Conservation (phyloP, 108 stramenopile species). For the Stephanodiscus triporus region DNA sequence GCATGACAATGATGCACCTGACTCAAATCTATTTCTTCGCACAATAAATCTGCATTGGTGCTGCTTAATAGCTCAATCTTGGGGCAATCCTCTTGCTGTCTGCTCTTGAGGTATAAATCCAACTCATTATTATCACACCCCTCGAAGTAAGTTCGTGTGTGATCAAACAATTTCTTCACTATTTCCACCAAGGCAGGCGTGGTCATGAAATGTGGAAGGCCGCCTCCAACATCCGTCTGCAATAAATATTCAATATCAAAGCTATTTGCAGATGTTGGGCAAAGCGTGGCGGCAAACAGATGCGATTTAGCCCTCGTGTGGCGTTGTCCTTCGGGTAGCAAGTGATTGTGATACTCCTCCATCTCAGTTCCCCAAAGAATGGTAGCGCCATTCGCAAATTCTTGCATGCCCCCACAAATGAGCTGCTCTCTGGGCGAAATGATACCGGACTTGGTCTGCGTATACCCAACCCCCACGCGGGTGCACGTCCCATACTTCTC, state of each 20-base stretch:
- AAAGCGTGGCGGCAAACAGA: slow-evolving; percentile 48
- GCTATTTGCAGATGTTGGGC: slow-evolving; percentile 32
- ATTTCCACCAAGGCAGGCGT: slow-evolving; percentile 43
- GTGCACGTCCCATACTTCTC: slow-evolving; percentile 47
- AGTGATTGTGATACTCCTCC: slow-evolving; percentile 54
- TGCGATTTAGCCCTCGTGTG: slow-evolving; percentile 52
- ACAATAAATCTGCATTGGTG: neutral
- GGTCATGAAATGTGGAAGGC: slow-evolving; percentile 47
- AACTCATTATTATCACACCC: slow-evolving; percentile 42
- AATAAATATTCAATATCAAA: slow-evolving; percentile 55
- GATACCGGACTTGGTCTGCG: slow-evolving; percentile 39
- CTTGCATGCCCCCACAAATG: slow-evolving; percentile 45
- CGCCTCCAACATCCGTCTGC: slow-evolving; percentile 52
- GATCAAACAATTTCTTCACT: slow-evolving; percentile 52
- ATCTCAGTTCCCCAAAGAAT: slow-evolving; percentile 56
- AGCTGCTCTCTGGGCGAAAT: slow-evolving; percentile 54
- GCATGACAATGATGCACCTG: slow-evolving; percentile 1
- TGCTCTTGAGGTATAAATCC: slow-evolving; percentile 27
- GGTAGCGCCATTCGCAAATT: slow-evolving; percentile 46
- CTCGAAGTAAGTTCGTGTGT: slow-evolving; percentile 46
- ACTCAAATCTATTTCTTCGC: neutral
- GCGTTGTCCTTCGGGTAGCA: slow-evolving; percentile 43
- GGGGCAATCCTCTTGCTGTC: slow-evolving; percentile 7
- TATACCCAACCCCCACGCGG: slow-evolving; percentile 48
- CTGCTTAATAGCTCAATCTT: neutral